These are phyloP conservation scores for Candida gorgasii DNA, from an alignment of 805 yeast species.

Conservation along the genomic window DNA sequence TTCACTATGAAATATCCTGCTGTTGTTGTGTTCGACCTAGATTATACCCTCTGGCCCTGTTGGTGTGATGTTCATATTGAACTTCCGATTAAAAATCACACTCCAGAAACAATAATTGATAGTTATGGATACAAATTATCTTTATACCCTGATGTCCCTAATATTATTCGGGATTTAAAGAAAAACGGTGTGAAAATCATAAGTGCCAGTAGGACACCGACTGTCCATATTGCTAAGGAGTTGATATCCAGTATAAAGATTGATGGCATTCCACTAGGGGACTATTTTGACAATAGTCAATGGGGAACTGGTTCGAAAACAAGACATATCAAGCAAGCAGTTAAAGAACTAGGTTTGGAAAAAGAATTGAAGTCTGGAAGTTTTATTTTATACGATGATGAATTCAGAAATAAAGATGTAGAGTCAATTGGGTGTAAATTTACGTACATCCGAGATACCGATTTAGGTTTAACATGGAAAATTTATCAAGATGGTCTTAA, in stretches of 20 bases:
- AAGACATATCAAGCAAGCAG: constrained; percentile 53
- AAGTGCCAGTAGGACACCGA: constrained; percentile 78
- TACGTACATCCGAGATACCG: constrained; percentile 59
- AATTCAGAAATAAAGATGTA: constrained; percentile 74
- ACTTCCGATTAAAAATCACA: constrained; percentile 49
- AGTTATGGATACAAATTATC: constrained; percentile 53
- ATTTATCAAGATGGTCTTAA: constrained; percentile 49
- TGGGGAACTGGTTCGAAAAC: constrained; percentile 70
- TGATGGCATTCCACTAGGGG: constrained; percentile 51
- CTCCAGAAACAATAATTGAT: constrained; percentile 47
- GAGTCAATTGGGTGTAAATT: constrained; percentile 69
- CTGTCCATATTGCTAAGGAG: constrained; percentile 74
- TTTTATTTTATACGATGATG: constrained; percentile 72
- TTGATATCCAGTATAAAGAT: constrained; percentile 56
- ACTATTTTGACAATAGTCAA: constrained; percentile 57
- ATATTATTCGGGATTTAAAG: constrained; percentile 55
- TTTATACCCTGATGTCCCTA: constrained; percentile 68
- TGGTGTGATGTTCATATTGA: constrained; percentile 80
- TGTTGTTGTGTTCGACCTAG: constrained; percentile 72
- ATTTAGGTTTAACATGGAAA: constrained; percentile 55
- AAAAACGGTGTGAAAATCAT: constrained; percentile 51
- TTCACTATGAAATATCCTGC: constrained; percentile 11
- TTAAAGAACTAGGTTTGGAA: constrained; percentile 47
- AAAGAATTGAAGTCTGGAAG: constrained; percentile 45
- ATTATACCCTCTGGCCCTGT: constrained; percentile 78